These are phyloP conservation scores for Leccinum pellstonianum DNA, from an alignment of 768 basidiomycete genomes.

Conservation along the genomic window DNA sequence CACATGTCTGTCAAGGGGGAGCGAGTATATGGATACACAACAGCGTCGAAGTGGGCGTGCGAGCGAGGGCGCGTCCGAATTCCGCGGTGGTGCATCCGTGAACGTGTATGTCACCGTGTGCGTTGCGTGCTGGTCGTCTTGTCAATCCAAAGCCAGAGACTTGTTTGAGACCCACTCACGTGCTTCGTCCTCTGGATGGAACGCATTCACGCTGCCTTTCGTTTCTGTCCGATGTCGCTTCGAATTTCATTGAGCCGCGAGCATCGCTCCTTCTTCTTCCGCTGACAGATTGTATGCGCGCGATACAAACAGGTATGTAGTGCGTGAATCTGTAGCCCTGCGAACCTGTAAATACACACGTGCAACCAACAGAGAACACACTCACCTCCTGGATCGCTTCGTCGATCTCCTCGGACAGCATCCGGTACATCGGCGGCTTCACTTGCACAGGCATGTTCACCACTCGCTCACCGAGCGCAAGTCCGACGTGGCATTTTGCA, in stretches of 20 bases:
- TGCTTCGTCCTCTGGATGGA: slow-evolving; percentile 86
- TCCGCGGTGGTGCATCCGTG: slow-evolving; percentile 51
- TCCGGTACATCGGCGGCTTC: too few species aligned
- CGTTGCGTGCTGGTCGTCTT: slow-evolving; percentile 19
- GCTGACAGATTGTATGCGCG: slow-evolving; percentile 74
- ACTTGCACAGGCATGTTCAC: slow-evolving; percentile 71
- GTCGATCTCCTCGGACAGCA: too few species aligned
- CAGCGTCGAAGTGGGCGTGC: too few species aligned
- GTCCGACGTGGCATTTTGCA: slow-evolving; percentile 53
- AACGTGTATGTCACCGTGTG: slow-evolving; percentile 41
- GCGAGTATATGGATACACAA: too few species aligned
- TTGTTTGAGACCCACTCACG: slow-evolving; percentile 36
- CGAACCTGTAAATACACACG: not conserved
- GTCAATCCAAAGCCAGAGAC: not conserved
- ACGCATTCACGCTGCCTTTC: slow-evolving; percentile 60
- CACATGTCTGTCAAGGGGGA: too few species aligned
- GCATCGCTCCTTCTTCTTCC: slow-evolving; percentile 57
- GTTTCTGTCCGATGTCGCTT: slow-evolving; percentile 37
- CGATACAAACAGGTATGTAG: slow-evolving; percentile 62
- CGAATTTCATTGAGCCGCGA: slow-evolving; percentile 40
- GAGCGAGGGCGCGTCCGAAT: slow-evolving; percentile 40
- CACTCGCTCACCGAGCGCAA: slow-evolving; percentile 86
- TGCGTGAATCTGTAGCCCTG: slow-evolving; percentile 70
- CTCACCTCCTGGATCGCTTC: too few species aligned
- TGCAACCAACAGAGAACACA: not conserved